Conservation (phyloP, 768 basidiomycete species). For the Mycena venus region DNA sequence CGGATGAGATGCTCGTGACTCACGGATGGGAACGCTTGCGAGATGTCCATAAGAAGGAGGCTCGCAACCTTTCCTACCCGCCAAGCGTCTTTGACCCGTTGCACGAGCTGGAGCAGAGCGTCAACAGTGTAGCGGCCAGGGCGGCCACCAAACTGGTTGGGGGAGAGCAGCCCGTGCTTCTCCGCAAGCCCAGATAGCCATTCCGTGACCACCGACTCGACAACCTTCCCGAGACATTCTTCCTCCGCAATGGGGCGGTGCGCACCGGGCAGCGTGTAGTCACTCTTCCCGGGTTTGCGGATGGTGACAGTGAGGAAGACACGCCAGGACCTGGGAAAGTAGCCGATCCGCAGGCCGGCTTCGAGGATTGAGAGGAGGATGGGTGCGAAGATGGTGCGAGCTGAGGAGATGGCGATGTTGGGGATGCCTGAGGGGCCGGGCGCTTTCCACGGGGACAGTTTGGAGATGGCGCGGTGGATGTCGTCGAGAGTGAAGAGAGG, state of each 20-base stretch:
- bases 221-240: neutral
- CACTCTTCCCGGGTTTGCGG: too few species aligned
- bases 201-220: too few species aligned
- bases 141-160: too few species aligned
- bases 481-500: neutral
- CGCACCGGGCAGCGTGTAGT: neutral
- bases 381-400: neutral
- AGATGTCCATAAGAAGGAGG: neutral
- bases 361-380: neutral
- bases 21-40: too few species aligned
- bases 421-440: neutral
- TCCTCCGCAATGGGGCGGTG: neutral
- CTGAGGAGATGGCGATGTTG: neutral
- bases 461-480: neutral
- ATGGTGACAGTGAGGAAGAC: too few species aligned
- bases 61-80: neutral
- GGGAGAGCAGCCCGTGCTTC: too few species aligned
- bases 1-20: too few species aligned
- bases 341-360: neutral
- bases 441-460: neutral
- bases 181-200: too few species aligned
- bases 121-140: too few species aligned
- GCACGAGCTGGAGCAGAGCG: neutral
- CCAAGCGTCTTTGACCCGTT: neutral
- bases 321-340: too few species aligned